A percentile compares a stretch with the other conserved stretches of the same genome.
Conservation (phyloP, 495 filamentous ascomycete genomes). For the Sphaerosporella brunnea region DNA sequence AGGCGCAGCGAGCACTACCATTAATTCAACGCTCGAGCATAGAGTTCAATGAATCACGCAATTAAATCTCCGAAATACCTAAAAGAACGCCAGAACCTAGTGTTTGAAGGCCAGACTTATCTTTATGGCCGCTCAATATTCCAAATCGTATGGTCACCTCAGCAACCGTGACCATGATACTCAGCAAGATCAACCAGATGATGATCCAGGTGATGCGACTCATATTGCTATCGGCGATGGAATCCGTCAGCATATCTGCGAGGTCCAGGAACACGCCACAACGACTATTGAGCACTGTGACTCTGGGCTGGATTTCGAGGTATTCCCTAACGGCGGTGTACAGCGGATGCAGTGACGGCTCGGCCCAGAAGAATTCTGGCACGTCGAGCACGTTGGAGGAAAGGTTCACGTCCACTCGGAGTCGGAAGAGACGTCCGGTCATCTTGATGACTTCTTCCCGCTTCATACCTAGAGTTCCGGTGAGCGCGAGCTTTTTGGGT, state of each 20-base stretch:
- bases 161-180: constrained; percentile 73
- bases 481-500: constrained; percentile 70
- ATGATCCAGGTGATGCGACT: constrained; percentile 93
- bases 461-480: constrained; percentile 79
- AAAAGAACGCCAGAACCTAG: too few relatives aligned
- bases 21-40: too few relatives aligned
- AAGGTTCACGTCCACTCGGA: constrained; percentile 90
- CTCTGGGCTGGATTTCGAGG: constrained; percentile 86
- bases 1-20: too few relatives aligned
- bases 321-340: constrained; percentile 94
- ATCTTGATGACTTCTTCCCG: constrained; percentile 84
- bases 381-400: constrained; percentile 96
- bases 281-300: constrained; percentile 88
- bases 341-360: constrained; percentile 84
- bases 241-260: constrained; percentile 84
- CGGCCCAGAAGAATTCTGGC: constrained; percentile 97
- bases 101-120: too few relatives aligned
- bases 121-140: constrained; percentile 38
- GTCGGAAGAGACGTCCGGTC: constrained; percentile 75
- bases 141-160: constrained; percentile 80
- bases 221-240: constrained; percentile 84
- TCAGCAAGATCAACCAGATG: constrained; percentile 79
- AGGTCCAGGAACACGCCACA: constrained; percentile 94
- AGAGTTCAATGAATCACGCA: too few relatives aligned
- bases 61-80: too few relatives aligned